phyloP scores from a whole-genome alignment of 2,329 filamentous ascomycete genomes.

The Trichoderma simmonsii region DNA sequence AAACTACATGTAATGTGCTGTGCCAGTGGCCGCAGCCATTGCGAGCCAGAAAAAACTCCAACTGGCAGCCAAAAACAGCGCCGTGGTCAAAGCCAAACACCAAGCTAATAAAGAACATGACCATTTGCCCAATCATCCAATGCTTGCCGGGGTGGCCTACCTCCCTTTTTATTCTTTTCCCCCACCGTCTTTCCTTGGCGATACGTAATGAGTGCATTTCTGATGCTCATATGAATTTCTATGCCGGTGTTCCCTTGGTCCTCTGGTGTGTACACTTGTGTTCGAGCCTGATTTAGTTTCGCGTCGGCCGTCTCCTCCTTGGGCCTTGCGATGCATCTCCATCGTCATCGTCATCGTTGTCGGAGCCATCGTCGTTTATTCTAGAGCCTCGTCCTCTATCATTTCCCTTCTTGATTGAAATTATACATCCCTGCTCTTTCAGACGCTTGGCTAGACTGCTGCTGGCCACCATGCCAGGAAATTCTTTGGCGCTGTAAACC shows the following conservation, averaged over 20 bases:
- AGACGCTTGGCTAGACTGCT: conserved; percentile 69
- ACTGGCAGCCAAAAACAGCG: background rate
- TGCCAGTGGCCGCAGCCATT: background rate
- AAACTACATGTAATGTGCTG: background rate
- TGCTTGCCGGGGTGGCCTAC: background rate
- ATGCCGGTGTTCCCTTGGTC: background rate
- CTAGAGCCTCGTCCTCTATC: conserved; percentile 18
- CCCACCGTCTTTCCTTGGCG: background rate
- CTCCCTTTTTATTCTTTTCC: background rate
- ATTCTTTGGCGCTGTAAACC: conserved; percentile 82
- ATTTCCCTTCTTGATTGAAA: conserved; percentile 83
- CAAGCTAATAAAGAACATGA: background rate
- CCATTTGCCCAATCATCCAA: conserved; percentile 3
- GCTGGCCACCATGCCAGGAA: conserved; percentile 78
- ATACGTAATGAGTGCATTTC: background rate
- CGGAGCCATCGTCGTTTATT: conserved; percentile 20
- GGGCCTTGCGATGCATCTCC: conserved; percentile 18
- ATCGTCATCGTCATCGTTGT: conserved; percentile 20
- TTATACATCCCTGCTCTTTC: conserved; percentile 76
- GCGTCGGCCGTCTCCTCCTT: conserved; percentile 19
- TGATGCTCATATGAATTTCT: background rate
- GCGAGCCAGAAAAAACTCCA: conserved; percentile 4
- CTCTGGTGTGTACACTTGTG: background rate
- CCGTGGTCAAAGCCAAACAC: background rate
- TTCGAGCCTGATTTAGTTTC: conserved; percentile 10